Conservation (phyloP, 352 stramenopile genomes). For the Elongisporangium prolatum region DNA sequence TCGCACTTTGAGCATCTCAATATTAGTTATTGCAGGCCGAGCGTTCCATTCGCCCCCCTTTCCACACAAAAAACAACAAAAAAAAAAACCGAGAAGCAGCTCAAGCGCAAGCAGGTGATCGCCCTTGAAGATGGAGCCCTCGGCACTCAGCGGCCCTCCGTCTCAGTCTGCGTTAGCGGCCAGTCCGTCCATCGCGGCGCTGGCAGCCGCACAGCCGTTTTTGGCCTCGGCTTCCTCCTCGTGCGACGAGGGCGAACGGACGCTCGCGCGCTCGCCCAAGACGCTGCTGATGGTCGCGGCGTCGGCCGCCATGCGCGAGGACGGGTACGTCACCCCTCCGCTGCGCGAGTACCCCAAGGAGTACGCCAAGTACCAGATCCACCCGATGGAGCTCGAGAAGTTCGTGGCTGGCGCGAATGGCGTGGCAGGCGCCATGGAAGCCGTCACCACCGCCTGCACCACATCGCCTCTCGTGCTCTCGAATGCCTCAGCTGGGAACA, state of each 20-base stretch:
- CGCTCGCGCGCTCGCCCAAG: neutral
- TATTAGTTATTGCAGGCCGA: neutral
- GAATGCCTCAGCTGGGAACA: slow-evolving; percentile 7
- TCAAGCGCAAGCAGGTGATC: neutral
- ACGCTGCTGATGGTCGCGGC: slow-evolving; percentile 1
- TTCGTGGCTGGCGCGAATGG: slow-evolving; percentile 6
- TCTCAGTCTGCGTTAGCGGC: neutral
- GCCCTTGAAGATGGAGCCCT: neutral
- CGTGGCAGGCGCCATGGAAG: neutral
- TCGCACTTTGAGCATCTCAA: neutral
- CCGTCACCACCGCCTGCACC: neutral
- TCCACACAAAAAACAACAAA: neutral
- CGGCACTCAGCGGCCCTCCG: neutral
- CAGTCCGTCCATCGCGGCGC: neutral
- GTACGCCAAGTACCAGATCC: slow-evolving; percentile 17
- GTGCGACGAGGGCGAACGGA: neutral
- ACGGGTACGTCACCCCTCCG: slow-evolving; percentile 20
- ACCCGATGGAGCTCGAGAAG: slow-evolving; percentile 5
- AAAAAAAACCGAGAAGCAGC: neutral
- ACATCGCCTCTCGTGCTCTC: neutral
- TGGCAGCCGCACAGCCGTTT: neutral
- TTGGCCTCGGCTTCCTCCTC: neutral
- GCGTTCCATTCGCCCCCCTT: neutral
- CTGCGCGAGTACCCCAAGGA: slow-evolving; percentile 19
- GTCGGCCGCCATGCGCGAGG: neutral